Conservation (phyloP, 208 protist species). For the Trypanosoma avium region DNA sequence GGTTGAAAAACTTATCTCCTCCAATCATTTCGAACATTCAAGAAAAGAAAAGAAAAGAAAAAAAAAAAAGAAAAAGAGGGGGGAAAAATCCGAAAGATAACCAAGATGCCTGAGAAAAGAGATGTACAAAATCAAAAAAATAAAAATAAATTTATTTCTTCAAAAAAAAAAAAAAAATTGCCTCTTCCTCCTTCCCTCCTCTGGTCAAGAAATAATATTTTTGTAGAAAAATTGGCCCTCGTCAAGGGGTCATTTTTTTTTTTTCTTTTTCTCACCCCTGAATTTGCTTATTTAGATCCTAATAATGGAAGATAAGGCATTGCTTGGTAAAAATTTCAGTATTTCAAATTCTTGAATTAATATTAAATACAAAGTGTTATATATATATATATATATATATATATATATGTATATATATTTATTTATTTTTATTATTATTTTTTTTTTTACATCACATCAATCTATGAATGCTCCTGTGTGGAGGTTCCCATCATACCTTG, state of each 20-base stretch:
- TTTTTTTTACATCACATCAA: neutral
- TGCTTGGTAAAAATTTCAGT: too few relatives aligned
- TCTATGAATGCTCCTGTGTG: slow-evolving; percentile 15
- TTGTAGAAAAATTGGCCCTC: neutral
- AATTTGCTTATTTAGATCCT: too few relatives aligned
- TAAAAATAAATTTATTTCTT: too few relatives aligned
- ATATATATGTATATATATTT: slow-evolving; percentile 18
- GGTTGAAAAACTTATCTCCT: neutral
- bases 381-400: slow-evolving; percentile 12
- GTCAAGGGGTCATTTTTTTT: neutral
- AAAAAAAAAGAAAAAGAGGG: neutral
- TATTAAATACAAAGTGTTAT: neutral
- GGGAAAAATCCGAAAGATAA: neutral
- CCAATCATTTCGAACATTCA: too few relatives aligned
- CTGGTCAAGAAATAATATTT: too few relatives aligned
- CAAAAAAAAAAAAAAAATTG: slow-evolving; percentile 12
- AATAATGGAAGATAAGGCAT: too few relatives aligned
- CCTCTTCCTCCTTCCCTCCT: neutral
- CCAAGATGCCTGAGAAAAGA: neutral
- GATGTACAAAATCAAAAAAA: slow-evolving; percentile 17
- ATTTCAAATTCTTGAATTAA: too few relatives aligned
- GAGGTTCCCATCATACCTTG: slow-evolving; percentile 84
- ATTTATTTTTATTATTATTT: neutral
- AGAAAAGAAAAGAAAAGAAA: neutral
- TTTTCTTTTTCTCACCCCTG: neutral